A percentile compares a stretch with the other conserved stretches of the same genome.
Conservation (phyloP, 2,329 filamentous ascomycete species). For the Blastomyces parvus region DNA sequence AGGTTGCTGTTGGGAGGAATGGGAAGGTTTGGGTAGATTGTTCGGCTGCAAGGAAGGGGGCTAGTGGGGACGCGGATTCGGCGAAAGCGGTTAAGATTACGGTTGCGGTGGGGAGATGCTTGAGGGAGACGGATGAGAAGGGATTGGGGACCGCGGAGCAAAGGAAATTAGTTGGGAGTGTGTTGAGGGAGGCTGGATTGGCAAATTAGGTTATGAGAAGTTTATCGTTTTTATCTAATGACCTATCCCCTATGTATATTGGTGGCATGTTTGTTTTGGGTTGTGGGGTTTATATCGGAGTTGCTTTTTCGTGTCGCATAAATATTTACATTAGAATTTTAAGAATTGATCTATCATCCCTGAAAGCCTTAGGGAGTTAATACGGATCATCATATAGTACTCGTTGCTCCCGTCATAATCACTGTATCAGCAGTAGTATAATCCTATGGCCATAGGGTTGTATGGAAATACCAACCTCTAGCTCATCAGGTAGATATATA, state of each 20-base stretch:
- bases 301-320: slow-evolving; percentile 1
- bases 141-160: slow-evolving; percentile 35
- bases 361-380: background rate
- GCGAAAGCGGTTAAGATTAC: slow-evolving; percentile 51
- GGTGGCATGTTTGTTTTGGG: background rate
- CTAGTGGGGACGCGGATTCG: slow-evolving; percentile 48
- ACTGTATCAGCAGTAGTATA: background rate
- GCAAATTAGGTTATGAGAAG: background rate
- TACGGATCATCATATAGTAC: background rate
- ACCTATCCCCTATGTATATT: background rate
- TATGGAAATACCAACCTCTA: background rate
- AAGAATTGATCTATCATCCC: background rate
- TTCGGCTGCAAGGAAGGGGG: slow-evolving; percentile 19
- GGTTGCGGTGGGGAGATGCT: slow-evolving; percentile 65
- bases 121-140: slow-evolving; percentile 67
- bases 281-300: background rate
- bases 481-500: background rate
- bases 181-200: slow-evolving; percentile 33
- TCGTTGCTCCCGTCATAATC: background rate
- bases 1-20: slow-evolving; percentile 88
- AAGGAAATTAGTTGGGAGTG: slow-evolving; percentile 37
- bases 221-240: background rate
- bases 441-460: background rate
- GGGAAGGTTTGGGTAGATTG: slow-evolving; percentile 87
- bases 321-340: background rate